phyloP scores from a whole-genome alignment of 805 yeast species.

The Yueomyces sinensis region DNA sequence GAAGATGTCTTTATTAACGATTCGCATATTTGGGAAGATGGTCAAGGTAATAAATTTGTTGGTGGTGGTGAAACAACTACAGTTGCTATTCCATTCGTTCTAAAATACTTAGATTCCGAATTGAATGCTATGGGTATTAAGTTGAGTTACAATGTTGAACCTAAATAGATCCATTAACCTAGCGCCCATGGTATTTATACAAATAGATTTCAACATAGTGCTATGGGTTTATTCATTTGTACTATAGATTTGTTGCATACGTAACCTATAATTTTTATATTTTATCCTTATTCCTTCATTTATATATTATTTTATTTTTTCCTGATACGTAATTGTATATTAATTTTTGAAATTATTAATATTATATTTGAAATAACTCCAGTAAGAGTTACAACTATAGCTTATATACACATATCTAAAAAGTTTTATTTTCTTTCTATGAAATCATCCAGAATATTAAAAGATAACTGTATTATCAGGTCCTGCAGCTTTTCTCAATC shows the following conservation, averaged over 20 bases:
- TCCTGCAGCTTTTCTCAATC: conserved; percentile 25
- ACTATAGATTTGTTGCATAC: neutral
- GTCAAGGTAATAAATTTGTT: conserved; percentile 77
- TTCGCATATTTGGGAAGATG: conserved; percentile 90
- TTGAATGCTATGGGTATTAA: conserved; percentile 96
- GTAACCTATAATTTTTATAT: neutral
- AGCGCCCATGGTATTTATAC: too few relatives aligned
- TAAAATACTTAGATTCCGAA: conserved; percentile 90
- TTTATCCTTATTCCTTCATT: neutral
- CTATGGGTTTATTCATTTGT: too few relatives aligned
- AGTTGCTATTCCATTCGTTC: conserved; percentile 91
- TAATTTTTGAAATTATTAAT: too few relatives aligned
- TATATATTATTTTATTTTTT: too few relatives aligned
- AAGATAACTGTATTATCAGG: conserved; percentile 4
- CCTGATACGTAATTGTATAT: too few relatives aligned
- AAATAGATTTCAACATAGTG: too few relatives aligned
- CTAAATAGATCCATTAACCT: conserved; percentile 23
- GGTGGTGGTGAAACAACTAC: conserved; percentile 94
- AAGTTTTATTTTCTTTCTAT: too few relatives aligned
- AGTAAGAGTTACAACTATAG: too few relatives aligned
- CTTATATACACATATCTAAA: too few relatives aligned
- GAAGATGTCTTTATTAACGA: conserved; percentile 40
- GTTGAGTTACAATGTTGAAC: conserved; percentile 78
- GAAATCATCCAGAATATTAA: too few relatives aligned
- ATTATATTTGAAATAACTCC: too few relatives aligned